A percentile compares a stretch with the other conserved stretches of the same genome.
phyloP scores from a whole-genome alignment of 768 basidiomycete species.

The Lactarius quietus region DNA sequence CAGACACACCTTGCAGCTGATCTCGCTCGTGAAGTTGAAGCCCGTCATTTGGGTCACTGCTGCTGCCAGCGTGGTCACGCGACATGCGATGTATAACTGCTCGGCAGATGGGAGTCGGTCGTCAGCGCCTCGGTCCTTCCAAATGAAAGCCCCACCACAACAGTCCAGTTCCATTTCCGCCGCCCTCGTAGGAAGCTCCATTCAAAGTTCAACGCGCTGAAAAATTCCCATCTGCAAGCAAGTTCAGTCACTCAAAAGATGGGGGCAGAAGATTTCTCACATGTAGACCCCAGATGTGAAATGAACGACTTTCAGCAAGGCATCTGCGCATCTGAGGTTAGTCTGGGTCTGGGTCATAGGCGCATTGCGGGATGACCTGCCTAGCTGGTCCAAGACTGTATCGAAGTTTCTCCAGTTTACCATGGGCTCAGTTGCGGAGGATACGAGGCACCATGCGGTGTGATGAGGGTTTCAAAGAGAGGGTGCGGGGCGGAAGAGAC shows the following conservation, averaged over 20 bases:
- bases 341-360: neutral
- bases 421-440: neutral
- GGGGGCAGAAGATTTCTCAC: neutral
- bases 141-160: neutral
- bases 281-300: slow-evolving; percentile 17
- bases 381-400: slow-evolving; percentile 5
- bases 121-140: neutral
- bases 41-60: slow-evolving; percentile 8
- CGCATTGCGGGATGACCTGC: neutral
- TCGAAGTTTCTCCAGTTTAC: neutral
- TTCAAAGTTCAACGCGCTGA: slow-evolving; percentile 14
- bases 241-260: neutral
- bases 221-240: slow-evolving; percentile 16
- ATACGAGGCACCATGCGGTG: neutral
- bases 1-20: slow-evolving; percentile 15
- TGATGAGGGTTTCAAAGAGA: neutral
- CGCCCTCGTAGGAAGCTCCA: slow-evolving; percentile 16
- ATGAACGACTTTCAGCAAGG: slow-evolving; percentile 13
- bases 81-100: slow-evolving; percentile 17
- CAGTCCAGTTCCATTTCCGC: slow-evolving; percentile 10
- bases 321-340: slow-evolving; percentile 2
- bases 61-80: slow-evolving; percentile 17
- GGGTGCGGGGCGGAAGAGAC: neutral
- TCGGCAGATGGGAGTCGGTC: no score
- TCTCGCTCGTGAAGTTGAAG: slow-evolving; percentile 13